Evolutionary conservation across 371 early-diverging fungal species (phyloP), one percentile per base, ranked within the genome.

Genomic region (Sporodiniella umbellata): DNA sequence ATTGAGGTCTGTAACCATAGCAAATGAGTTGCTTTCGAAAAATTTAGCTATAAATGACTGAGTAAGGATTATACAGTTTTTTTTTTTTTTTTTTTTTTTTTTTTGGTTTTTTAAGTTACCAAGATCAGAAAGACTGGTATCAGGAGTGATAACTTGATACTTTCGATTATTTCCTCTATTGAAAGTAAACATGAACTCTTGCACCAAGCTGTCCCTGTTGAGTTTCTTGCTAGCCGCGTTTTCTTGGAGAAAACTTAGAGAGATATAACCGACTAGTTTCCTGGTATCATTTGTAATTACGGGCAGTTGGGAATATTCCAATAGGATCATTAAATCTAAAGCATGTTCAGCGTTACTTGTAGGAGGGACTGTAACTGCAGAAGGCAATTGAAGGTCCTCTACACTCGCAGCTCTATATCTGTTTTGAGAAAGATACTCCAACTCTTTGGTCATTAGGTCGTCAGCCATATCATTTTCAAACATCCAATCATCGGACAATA

Each of bases 401-500:
- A 93, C 87, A 48, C 85, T 83, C 3, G 92, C 89, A 24, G 83
- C 89, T 17, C 92, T 79, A 56, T 84, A 90, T 57, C 89, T 81
- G 43, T 81, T 83, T 23, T 72, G 75, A 31, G 31, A 45, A n/a
- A 45, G n/a, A 43, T 51, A 58, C 31, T 58, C 48, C 45, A 82
- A 64, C n/a, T 84, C 76, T 44, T 58, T 58, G 1, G 81, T 70
- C 65, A 84, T 78, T 5, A 72, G 52, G 25, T 81, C 75, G 46
- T 86, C 89, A 22, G 88, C 72, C 66, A 90, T 89, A 4, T 81
- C 83, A 60, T 83, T 80, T 47, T 72, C 61, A 58, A 81, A 76
- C 96, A 98, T 95, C 98, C 98, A 98, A 46, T 87, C 91, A 62
- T 96, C 98, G 65, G 86, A 91, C 68, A 86, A 81, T 72, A 92